phyloP scores from a whole-genome alignment of 1,139 yeast genomes.

The Nakaseomyces uthaithaninus region DNA sequence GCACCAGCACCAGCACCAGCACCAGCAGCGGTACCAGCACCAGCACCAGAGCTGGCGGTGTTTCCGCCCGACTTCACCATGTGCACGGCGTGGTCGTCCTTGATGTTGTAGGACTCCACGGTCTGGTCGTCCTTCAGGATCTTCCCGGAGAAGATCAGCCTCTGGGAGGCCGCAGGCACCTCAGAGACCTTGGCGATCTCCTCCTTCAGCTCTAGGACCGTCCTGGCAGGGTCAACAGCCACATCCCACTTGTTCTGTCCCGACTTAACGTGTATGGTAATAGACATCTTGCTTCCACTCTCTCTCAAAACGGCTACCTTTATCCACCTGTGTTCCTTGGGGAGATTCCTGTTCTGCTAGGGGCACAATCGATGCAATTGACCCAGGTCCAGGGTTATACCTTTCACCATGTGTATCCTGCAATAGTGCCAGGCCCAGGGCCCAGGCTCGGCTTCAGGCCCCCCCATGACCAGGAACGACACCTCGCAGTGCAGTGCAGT shows the following conservation, averaged over 20 bases:
- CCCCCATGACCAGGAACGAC: too few species aligned
- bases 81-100: constrained; percentile 81
- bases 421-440: too few species aligned
- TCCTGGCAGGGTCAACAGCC: constrained; percentile 43
- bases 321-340: too few species aligned
- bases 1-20: constrained; percentile 13
- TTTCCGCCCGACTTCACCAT: constrained; percentile 59
- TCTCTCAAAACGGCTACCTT: too few species aligned
- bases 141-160: constrained; percentile 88
- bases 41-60: constrained; percentile 21
- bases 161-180: constrained; percentile 67
- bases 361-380: too few species aligned
- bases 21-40: constrained; percentile 16
- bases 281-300: constrained; percentile 18
- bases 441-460: too few species aligned
- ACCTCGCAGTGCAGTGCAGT: too few species aligned
- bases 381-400: too few species aligned
- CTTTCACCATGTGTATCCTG: too few species aligned
- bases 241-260: constrained; percentile 77
- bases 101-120: constrained; percentile 67
- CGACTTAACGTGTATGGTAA: constrained; percentile 34
- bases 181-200: constrained; percentile 51
- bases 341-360: too few species aligned
- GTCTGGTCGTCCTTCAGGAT: constrained; percentile 81
- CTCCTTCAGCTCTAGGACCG: constrained; percentile 63